phyloP scores from a whole-genome alignment of 495 filamentous ascomycete genomes.

The Podospora fimiseda region DNA sequence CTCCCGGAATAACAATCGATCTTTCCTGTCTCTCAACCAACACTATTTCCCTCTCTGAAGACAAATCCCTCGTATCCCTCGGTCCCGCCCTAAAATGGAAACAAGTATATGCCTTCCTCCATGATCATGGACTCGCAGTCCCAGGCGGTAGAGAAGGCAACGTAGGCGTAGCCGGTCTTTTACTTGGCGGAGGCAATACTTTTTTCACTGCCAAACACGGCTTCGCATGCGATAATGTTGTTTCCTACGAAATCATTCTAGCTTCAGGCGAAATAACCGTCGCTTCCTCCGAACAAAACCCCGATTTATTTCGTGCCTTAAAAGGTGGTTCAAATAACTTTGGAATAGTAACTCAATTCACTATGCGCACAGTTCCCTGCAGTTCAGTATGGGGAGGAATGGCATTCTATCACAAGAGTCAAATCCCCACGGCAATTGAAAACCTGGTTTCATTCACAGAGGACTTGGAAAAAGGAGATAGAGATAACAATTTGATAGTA shows the following conservation, averaged over 20 bases:
- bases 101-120: slow-evolving; percentile 37
- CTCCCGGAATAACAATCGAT: slow-evolving; percentile 50
- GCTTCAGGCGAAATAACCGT: slow-evolving; percentile 27
- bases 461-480: slow-evolving; percentile 17
- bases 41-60: slow-evolving; percentile 20
- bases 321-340: slow-evolving; percentile 54
- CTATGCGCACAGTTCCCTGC: slow-evolving; percentile 10
- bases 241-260: slow-evolving; percentile 43
- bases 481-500: slow-evolving; percentile 10
- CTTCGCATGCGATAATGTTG: slow-evolving; percentile 42
- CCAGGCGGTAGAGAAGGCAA: slow-evolving; percentile 42
- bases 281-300: slow-evolving; percentile 23
- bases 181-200: slow-evolving; percentile 45
- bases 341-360: slow-evolving; percentile 52
- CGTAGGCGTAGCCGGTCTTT: slow-evolving; percentile 49
- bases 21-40: slow-evolving; percentile 39
- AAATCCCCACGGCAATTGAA: slow-evolving; percentile 7
- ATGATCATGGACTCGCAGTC: slow-evolving; percentile 26
- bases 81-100: slow-evolving; percentile 40
- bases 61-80: slow-evolving; percentile 33
- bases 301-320: slow-evolving; percentile 44
- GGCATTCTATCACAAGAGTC: slow-evolving; percentile 3
- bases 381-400: slow-evolving; percentile 16
- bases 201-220: slow-evolving; percentile 41
- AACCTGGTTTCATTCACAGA: slow-evolving; percentile 20